phyloP scores from a whole-genome alignment of 169 alveolate genomes.

The Perkinsus marinus region DNA sequence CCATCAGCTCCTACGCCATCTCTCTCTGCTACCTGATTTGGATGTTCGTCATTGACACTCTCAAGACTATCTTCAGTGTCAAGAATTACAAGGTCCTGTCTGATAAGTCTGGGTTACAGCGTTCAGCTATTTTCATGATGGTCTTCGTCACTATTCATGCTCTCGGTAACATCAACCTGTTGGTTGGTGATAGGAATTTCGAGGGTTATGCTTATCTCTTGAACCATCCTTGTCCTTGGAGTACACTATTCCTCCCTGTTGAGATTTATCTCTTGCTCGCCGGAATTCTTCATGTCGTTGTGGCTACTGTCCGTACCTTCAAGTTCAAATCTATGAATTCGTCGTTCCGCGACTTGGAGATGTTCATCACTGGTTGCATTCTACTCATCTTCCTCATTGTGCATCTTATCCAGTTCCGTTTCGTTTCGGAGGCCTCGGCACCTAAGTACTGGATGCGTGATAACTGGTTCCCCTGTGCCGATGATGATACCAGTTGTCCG shows the following conservation, averaged over 20 bases:
- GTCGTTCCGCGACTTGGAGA: background rate
- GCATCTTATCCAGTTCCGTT: conserved; percentile 14
- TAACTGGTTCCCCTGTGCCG: too few species aligned
- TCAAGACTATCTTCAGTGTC: conserved; percentile 10
- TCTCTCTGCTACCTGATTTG: background rate
- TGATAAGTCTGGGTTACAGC: conserved; percentile 19
- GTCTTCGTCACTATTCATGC: conserved; percentile 25
- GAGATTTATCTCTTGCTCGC: conserved; percentile 4
- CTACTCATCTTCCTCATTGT: conserved; percentile 12
- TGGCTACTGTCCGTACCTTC: conserved; percentile 11
- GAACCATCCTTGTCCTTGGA: too few species aligned
- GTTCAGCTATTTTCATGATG: conserved; percentile 20
- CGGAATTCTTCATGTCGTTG: conserved; percentile 8
- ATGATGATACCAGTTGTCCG: too few species aligned
- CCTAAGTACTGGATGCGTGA: too few species aligned
- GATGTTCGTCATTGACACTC: conserved; percentile 8
- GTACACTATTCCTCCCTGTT: background rate
- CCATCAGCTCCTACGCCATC: background rate
- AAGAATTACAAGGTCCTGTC: conserved; percentile 16
- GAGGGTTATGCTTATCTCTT: background rate
- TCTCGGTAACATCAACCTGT: conserved; percentile 19
- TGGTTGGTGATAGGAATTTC: background rate
- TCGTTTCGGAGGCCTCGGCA: background rate
- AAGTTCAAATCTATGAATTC: background rate
- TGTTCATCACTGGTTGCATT: conserved; percentile 1